Base-by-base conservation (phyloP, 768 basidiomycete species). In the Leccinum disarticulatum region DNA sequence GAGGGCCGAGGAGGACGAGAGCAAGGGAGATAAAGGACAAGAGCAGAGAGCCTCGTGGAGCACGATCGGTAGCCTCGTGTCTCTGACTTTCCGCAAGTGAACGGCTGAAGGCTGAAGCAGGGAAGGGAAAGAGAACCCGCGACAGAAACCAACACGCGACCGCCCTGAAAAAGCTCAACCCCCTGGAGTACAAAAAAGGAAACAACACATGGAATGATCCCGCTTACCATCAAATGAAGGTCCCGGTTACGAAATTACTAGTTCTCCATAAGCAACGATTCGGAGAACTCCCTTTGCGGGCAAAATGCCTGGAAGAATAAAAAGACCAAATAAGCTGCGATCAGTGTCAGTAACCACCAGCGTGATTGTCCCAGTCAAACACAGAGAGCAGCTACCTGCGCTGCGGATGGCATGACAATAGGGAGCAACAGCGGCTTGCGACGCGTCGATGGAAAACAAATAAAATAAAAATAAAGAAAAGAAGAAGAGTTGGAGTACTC, bases 11-110 rank as follows among this genome's bases (percentile, higher is more conserved):
- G 63, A 64, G 65, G 58, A 61, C 52, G 58, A 61, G 64, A 67
- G 65, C 49, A 60, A 68, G 61, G 36, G 38, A 65, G 71, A 73
- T 60, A 58, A 68, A 52, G 59, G 61, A 61, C 51, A 19, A 66
- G 58, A 72, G 70, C 68, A 72, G 73, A 74, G 68, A 66, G 78
- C 80, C 80, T 81, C 80, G 81, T 81, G 80, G 74, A 67, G 65
- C 65, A 71, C 66, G 70, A 71, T 70, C 70, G 63, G 66, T 71
- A 66, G 76, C 80, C 80, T 82, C 81, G 81, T 82, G 81, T 76
- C 64, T 72, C 74, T 77, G 71, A 72, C 77, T 79, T 76, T 74
- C 71, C 68, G 73, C 75, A 68, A 68, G 66, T 68, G 64, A 64
- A 70, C 70, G 66, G 64, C 0, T 64, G 61, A 54, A 69, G 64